These are phyloP conservation scores for Thalassiosira hispida DNA, from an alignment of 352 stramenopile genomes.

Conservation along the genomic window DNA sequence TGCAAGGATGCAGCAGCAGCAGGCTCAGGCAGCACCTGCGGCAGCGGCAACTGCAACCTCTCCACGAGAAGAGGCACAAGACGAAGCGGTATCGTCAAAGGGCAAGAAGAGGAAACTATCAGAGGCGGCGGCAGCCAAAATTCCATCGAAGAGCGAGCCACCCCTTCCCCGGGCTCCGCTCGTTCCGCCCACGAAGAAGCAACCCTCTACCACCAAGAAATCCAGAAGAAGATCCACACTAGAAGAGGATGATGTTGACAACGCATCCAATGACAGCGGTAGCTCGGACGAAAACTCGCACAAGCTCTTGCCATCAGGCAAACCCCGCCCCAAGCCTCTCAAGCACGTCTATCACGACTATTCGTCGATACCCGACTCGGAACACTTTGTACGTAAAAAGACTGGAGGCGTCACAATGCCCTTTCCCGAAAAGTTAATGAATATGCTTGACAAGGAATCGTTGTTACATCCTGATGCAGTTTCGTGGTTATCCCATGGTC, in stretches of 20 bases:
- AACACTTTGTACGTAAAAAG: slow-evolving; percentile 80
- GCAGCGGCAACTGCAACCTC: not conserved
- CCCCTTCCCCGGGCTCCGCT: not conserved
- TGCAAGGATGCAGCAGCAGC: slow-evolving; percentile 17
- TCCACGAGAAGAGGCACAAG: slow-evolving; percentile 1
- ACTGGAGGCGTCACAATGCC: slow-evolving; percentile 79
- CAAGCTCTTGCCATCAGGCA: not conserved
- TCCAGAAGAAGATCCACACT: not conserved
- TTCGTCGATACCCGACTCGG: slow-evolving; percentile 54
- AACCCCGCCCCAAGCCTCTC: slow-evolving; percentile 27
- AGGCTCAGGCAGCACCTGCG: not conserved
- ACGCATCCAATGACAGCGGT: not conserved
- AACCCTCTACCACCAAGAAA: not conserved
- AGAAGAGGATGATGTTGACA: not conserved
- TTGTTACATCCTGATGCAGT: slow-evolving; percentile 44
- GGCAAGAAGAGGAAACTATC: no score
- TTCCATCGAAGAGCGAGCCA: not conserved
- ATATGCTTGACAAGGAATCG: slow-evolving; percentile 70
- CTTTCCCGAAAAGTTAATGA: slow-evolving; percentile 80
- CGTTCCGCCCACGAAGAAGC: not conserved
- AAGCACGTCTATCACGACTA: slow-evolving; percentile 82
- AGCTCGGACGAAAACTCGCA: not conserved
- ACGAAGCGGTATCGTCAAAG: not conserved
- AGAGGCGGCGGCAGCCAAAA: no score
- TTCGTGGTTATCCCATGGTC: slow-evolving; percentile 75